Conservation (phyloP, 495 filamentous ascomycete species). For the Penicillium pulvis region DNA sequence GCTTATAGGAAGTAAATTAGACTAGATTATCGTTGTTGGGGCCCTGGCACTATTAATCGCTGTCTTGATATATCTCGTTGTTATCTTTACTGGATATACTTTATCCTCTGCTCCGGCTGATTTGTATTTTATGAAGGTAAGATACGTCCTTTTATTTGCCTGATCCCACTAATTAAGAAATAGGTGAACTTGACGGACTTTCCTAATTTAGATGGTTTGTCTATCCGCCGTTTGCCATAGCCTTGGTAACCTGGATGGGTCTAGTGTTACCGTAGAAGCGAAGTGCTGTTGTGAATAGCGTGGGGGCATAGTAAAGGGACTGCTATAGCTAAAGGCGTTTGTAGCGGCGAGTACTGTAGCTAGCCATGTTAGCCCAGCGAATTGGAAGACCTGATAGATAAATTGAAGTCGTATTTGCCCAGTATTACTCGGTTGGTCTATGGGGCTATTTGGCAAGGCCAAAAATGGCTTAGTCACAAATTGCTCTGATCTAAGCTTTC, state of each 20-base stretch:
- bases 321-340: too few relatives aligned
- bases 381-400: too few relatives aligned
- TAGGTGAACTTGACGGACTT: slow-evolving; percentile 11
- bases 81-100: slow-evolving; percentile 9
- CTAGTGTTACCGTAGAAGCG: too few relatives aligned
- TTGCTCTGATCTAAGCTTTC: slow-evolving; percentile 5
- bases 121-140: slow-evolving; percentile 12
- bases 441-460: slow-evolving; percentile 9
- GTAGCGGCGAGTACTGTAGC: too few relatives aligned
- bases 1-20: too few relatives aligned
- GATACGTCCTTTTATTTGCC: background rate
- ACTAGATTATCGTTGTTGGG: too few relatives aligned
- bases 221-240: background rate
- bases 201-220: background rate
- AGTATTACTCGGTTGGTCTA: slow-evolving; percentile 7
- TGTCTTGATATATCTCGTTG: slow-evolving; percentile 3
- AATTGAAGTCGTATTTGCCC: slow-evolving; percentile 8
- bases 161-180: background rate
- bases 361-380: too few relatives aligned
- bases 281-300: too few relatives aligned
- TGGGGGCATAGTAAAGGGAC: too few relatives aligned
- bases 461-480: background rate
- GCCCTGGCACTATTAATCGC: slow-evolving; percentile 4
- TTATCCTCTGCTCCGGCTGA: slow-evolving; percentile 3
- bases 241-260: too few relatives aligned